These are phyloP conservation scores for Cercospora zeae-maydis DNA, from an alignment of 2,329 filamentous ascomycete species.

Conservation along the genomic window DNA sequence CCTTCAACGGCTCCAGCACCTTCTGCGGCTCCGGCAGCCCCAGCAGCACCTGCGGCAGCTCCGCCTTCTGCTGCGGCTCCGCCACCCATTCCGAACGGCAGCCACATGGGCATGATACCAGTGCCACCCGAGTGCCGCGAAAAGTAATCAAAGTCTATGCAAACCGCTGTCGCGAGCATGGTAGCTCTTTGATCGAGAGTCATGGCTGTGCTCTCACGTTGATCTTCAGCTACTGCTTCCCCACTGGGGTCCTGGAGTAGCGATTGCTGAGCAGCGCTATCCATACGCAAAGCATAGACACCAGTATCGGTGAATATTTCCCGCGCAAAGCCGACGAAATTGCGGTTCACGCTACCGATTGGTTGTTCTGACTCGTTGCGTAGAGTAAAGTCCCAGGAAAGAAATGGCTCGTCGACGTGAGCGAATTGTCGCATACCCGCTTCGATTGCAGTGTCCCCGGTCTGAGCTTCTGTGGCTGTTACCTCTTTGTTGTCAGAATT, in stretches of 20 bases:
- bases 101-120: slow-evolving; percentile 53
- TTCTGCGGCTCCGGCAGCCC: slow-evolving; percentile 36
- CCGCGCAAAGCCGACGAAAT: slow-evolving; percentile 60
- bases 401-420: slow-evolving; percentile 58
- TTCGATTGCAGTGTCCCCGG: slow-evolving; percentile 36
- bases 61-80: slow-evolving; percentile 36
- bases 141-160: slow-evolving; percentile 66
- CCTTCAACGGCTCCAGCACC: slow-evolving; percentile 36
- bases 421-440: slow-evolving; percentile 59
- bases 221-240: slow-evolving; percentile 28
- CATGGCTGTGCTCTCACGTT: slow-evolving; percentile 48
- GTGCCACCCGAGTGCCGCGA: slow-evolving; percentile 55
- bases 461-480: slow-evolving; percentile 47
- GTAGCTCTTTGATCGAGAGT: slow-evolving; percentile 63
- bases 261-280: slow-evolving; percentile 50
- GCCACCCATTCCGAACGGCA: slow-evolving; percentile 39
- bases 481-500: slow-evolving; percentile 46
- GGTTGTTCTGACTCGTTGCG: slow-evolving; percentile 48
- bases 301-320: slow-evolving; percentile 66
- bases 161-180: slow-evolving; percentile 64
- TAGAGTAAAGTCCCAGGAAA: slow-evolving; percentile 64
- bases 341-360: slow-evolving; percentile 61
- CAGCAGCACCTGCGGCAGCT: slow-evolving; percentile 34
- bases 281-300: slow-evolving; percentile 63
- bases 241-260: slow-evolving; percentile 27